These are phyloP conservation scores for Powellomyces hirtus DNA, from an alignment of 192 early-diverging fungal species.

Conservation along the genomic window DNA sequence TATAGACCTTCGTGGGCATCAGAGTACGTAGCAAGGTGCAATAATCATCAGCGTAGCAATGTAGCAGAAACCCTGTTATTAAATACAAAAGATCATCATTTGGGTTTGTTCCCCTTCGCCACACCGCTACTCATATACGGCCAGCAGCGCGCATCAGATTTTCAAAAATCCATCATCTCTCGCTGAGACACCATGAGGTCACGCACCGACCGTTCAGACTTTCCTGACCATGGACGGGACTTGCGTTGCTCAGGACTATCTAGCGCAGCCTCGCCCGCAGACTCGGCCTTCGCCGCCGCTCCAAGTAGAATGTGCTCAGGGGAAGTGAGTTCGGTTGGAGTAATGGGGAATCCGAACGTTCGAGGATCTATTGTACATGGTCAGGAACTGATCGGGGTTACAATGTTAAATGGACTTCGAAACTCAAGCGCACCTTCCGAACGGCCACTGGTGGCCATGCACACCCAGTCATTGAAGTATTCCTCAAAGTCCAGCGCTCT, in stretches of 20 bases:
- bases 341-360: neutral
- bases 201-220: slow-evolving; percentile 23
- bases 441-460: slow-evolving; percentile 41
- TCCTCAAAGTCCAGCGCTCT: slow-evolving; percentile 49
- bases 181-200: slow-evolving; percentile 26
- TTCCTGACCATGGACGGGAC: slow-evolving; percentile 28
- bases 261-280: no score
- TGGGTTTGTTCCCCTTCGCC: no score
- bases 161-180: slow-evolving; percentile 17
- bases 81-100: no score
- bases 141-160: neutral
- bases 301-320: no score
- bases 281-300: neutral
- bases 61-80: no score
- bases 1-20: no score
- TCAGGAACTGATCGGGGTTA: neutral
- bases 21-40: no score
- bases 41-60: no score
- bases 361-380: slow-evolving; percentile 12
- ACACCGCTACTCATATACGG: no score
- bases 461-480: slow-evolving; percentile 47
- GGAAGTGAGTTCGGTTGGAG: neutral
- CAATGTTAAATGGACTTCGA: neutral
- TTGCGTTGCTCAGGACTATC: neutral
- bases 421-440: slow-evolving; percentile 43